A percentile compares a stretch with the other conserved stretches of the same genome.
phyloP scores from a whole-genome alignment of 176 grass and related monocot genomes.

The Bonia amplexicaulis region DNA sequence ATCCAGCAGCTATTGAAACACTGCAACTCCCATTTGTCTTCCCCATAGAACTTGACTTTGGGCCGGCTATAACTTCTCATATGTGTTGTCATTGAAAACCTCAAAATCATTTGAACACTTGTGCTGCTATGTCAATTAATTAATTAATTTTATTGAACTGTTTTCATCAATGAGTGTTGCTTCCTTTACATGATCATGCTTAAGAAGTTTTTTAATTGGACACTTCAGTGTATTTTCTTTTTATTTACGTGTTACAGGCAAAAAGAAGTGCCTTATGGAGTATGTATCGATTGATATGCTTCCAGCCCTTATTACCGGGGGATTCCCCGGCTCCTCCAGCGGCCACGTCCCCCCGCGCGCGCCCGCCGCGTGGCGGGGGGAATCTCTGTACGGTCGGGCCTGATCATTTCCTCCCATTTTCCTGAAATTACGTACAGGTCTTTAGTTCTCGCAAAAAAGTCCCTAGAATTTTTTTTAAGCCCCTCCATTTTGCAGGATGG shows the following conservation, averaged over 20 bases:
- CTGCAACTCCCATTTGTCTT: conserved; percentile 9
- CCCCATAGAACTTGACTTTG: conserved; percentile 19
- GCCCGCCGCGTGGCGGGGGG: too few relatives aligned
- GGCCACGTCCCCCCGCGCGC: too few relatives aligned
- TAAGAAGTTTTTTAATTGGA: background rate
- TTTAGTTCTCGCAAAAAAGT: too few relatives aligned
- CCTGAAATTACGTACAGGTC: too few relatives aligned
- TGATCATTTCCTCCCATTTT: too few relatives aligned
- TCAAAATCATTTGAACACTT: conserved; percentile 4
- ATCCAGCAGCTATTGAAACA: conserved; percentile 21
- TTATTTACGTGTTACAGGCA: background rate
- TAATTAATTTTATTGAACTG: background rate
- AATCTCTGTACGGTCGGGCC: too few relatives aligned
- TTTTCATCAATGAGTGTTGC: background rate
- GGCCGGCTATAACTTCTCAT: background rate
- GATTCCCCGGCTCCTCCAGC: too few relatives aligned
- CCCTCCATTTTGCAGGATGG: too few relatives aligned
- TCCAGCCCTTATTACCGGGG: too few relatives aligned
- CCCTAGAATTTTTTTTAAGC: too few relatives aligned
- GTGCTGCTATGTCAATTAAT: background rate
- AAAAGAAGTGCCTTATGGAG: background rate
- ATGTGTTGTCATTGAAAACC: background rate
- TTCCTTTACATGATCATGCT: background rate
- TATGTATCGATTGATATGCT: background rate
- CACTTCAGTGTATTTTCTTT: background rate